Evolutionary conservation across 345 rosid genomes (phyloP).

Genomic region (thale cress (Arabidopsis thaliana)): TAIR10.1 NC_003075.7:16094501-16095000

Average conservation of each 20-base stretch:
- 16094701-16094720: constrained; percentile 54
- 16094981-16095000: constrained; percentile 27
- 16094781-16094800: constrained; percentile 36
- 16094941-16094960: constrained; percentile 1
- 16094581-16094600: constrained; percentile 81
- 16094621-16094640: constrained; percentile 80
- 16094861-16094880: constrained; percentile 16
- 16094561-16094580: constrained; percentile 62
- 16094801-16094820: constrained; percentile 36
- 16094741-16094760: neutral
- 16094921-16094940: constrained; percentile 14
- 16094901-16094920: constrained; percentile 33
- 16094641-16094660: constrained; percentile 68
- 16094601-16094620: constrained; percentile 56
- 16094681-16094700: constrained; percentile 63
- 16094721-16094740: constrained; percentile 30
- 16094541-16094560: constrained; percentile 74
- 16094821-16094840: neutral
- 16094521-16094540: constrained; percentile 79
- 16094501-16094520: constrained; percentile 61
- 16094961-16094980: constrained; percentile 10
- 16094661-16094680: constrained; percentile 71
- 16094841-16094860: constrained; percentile 10
- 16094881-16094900: constrained; percentile 34
- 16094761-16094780: constrained; percentile 28